Percentiles rank a stretch among this genome's conserved stretches.
phyloP scores from a whole-genome alignment of 805 yeast genomes.

The Metschnikowia shivogae region DNA sequence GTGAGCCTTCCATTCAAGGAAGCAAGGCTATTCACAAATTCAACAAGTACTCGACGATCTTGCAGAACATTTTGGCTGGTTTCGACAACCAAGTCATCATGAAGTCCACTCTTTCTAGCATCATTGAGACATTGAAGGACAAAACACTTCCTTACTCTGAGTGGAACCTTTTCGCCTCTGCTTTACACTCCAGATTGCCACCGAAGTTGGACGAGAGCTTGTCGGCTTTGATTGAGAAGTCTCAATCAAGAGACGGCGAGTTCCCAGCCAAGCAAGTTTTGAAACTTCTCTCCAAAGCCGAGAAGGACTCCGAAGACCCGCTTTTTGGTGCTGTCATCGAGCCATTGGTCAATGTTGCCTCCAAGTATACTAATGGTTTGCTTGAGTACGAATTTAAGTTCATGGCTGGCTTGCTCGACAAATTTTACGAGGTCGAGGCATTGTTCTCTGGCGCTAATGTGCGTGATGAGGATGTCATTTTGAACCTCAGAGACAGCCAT shows the following conservation, averaged over 20 bases:
- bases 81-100: slow-evolving; percentile 93
- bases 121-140: slow-evolving; percentile 70
- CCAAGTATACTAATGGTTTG: slow-evolving; percentile 68
- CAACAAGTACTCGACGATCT: slow-evolving; percentile 51
- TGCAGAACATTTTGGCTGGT: slow-evolving; percentile 80
- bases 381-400: slow-evolving; percentile 78
- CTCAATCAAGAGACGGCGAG: slow-evolving; percentile 62
- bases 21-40: slow-evolving; percentile 78
- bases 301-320: slow-evolving; percentile 41
- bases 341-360: slow-evolving; percentile 71
- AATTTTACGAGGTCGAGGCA: slow-evolving; percentile 74
- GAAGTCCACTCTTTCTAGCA: slow-evolving; percentile 72
- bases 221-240: slow-evolving; percentile 61
- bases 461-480: slow-evolving; percentile 85
- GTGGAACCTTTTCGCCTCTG: slow-evolving; percentile 83
- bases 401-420: slow-evolving; percentile 62
- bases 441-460: slow-evolving; percentile 71
- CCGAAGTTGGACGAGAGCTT: slow-evolving; percentile 66
- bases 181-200: slow-evolving; percentile 89
- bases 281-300: slow-evolving; percentile 65
- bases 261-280: slow-evolving; percentile 90
- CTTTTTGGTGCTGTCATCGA: slow-evolving; percentile 53
- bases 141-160: slow-evolving; percentile 87
- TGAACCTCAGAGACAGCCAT: slow-evolving; percentile 83
- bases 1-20: slow-evolving; percentile 79